A percentile compares a stretch with the other conserved stretches of the same genome.
Evolutionary conservation across 2,329 filamentous ascomycete species (phyloP).

Genomic region (Apiospora saccharicola): DNA sequence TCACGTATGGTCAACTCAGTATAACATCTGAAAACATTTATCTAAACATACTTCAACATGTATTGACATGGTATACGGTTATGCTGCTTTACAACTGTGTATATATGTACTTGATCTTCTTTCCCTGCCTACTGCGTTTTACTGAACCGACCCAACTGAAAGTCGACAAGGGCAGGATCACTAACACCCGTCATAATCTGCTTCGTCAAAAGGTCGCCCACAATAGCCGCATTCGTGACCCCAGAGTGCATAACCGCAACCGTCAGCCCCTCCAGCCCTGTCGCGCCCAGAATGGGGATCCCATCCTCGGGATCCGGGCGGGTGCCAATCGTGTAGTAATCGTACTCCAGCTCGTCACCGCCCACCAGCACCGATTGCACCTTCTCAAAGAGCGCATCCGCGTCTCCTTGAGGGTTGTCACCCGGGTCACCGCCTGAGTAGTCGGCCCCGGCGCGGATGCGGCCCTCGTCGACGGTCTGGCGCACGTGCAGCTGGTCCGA

Average conservation of each 20-base stretch:
- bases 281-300: slow-evolving; percentile 39
- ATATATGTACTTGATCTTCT: no score
- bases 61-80: neutral
- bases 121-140: neutral
- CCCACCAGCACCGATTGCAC: slow-evolving; percentile 33
- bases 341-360: slow-evolving; percentile 36
- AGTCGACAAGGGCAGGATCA: slow-evolving; percentile 32
- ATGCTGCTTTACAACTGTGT: no score
- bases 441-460: slow-evolving; percentile 36
- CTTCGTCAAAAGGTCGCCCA: slow-evolving; percentile 35
- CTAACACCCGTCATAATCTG: slow-evolving; percentile 31
- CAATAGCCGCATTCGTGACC: slow-evolving; percentile 38
- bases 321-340: slow-evolving; percentile 40
- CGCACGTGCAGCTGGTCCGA: slow-evolving; percentile 38
- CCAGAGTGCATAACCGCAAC: slow-evolving; percentile 44
- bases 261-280: slow-evolving; percentile 37
- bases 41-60: neutral
- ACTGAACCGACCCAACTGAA: slow-evolving; percentile 31
- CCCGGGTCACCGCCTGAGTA: slow-evolving; percentile 36
- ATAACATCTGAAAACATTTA: no score
- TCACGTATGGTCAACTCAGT: no score
- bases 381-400: slow-evolving; percentile 35
- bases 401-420: slow-evolving; percentile 35
- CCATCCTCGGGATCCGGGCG: slow-evolving; percentile 40
- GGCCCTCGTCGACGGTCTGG: slow-evolving; percentile 39